Conservation (phyloP, 1,139 yeast species). For the Suhomyces choctaworum region DNA sequence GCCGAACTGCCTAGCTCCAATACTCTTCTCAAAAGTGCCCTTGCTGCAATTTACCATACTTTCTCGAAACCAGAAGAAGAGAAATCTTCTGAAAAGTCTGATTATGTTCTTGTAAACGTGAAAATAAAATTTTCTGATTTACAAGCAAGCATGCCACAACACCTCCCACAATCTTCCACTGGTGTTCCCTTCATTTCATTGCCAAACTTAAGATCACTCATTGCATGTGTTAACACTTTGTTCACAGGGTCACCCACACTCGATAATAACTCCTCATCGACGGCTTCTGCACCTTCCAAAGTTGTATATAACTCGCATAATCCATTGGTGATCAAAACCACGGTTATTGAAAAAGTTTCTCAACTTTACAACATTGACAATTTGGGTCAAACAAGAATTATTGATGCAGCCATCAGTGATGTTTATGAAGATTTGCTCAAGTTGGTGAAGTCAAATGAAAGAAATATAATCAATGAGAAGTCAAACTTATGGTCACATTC, state of each 20-base stretch:
- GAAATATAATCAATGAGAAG: slow-evolving; percentile 45
- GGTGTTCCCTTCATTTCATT: slow-evolving; percentile 57
- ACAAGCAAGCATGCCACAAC: slow-evolving; percentile 56
- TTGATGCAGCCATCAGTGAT: slow-evolving; percentile 58
- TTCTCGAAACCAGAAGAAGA: slow-evolving; percentile 25
- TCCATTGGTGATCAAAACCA: slow-evolving; percentile 50
- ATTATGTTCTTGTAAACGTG: slow-evolving; percentile 65
- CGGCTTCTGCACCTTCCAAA: slow-evolving; percentile 6
- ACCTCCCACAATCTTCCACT: slow-evolving; percentile 55
- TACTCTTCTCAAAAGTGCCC: slow-evolving; percentile 41
- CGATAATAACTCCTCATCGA: slow-evolving; percentile 2
- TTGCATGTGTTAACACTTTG: slow-evolving; percentile 53
- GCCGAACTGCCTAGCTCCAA: slow-evolving; percentile 22
- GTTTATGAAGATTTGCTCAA: slow-evolving; percentile 57
- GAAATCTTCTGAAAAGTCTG: slow-evolving; percentile 20
- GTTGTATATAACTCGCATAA: slow-evolving; percentile 10
- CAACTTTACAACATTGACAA: slow-evolving; percentile 51
- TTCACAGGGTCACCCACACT: slow-evolving; percentile 9
- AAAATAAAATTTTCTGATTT: slow-evolving; percentile 63
- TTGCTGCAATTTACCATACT: slow-evolving; percentile 47
- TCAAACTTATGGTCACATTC: slow-evolving; percentile 60
- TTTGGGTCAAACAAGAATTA: slow-evolving; percentile 50
- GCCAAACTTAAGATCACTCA: slow-evolving; percentile 59
- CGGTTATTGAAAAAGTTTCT: slow-evolving; percentile 59
- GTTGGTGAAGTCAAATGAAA: slow-evolving; percentile 54